phyloP scores from a whole-genome alignment of 2,329 filamentous ascomycete genomes.

The Neofusicoccum parvum region DNA sequence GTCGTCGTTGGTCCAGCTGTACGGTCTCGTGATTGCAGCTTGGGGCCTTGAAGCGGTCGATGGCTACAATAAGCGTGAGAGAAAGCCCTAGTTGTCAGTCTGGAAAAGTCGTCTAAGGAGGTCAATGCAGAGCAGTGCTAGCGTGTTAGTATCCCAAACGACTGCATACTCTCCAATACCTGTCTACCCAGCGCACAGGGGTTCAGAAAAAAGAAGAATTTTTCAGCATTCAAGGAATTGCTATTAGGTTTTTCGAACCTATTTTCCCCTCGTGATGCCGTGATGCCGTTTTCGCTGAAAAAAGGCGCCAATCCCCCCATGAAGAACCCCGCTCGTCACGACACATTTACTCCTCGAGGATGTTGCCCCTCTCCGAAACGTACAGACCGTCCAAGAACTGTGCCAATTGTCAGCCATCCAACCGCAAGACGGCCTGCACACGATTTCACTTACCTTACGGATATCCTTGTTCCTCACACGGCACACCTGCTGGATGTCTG shows the following conservation, averaged over 20 bases:
- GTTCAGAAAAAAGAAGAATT: constrained; percentile 21
- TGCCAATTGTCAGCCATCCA: constrained; percentile 2
- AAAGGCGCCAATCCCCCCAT: constrained; percentile 22
- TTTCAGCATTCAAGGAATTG: constrained; percentile 21
- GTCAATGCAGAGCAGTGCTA: neutral
- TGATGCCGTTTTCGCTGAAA: constrained; percentile 24
- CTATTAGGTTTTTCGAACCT: constrained; percentile 21
- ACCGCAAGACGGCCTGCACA: neutral
- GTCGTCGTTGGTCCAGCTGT: neutral
- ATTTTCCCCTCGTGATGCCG: constrained; percentile 22
- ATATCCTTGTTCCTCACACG: constrained; percentile 99
- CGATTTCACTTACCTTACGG: constrained; percentile 74
- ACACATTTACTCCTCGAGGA: constrained; percentile 63
- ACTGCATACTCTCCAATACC: neutral
- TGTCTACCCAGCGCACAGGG: constrained; percentile 1
- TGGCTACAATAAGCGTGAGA: neutral
- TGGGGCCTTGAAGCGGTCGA: neutral
- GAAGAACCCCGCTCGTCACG: constrained; percentile 20
- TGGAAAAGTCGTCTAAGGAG: neutral
- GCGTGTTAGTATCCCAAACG: neutral
- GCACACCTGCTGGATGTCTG: constrained; percentile 99
- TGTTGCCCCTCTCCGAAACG: constrained; percentile 98
- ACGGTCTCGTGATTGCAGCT: neutral
- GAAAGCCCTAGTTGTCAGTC: neutral
- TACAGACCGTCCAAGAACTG: constrained; percentile 99